Evolutionary conservation across 768 basidiomycete genomes (phyloP).

Genomic region (Phanerochaete carnosa): DNA sequence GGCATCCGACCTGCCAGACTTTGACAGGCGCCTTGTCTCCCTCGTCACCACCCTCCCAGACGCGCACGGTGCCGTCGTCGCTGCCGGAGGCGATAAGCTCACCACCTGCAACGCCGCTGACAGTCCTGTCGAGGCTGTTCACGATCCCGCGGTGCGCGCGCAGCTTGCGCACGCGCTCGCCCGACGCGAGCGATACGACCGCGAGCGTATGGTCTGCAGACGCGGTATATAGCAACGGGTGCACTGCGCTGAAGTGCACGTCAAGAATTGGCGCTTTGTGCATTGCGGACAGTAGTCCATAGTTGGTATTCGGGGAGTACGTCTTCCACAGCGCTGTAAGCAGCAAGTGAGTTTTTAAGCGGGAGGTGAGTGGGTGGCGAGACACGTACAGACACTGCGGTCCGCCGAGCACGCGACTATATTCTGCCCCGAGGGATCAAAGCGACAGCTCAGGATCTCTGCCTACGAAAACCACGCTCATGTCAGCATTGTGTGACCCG

Average conservation of each 20-base stretch:
- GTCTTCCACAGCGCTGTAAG: slow-evolving; percentile 81
- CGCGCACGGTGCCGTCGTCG: slow-evolving; percentile 87
- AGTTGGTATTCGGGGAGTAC: slow-evolving; percentile 91
- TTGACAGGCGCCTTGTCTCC: slow-evolving; percentile 69
- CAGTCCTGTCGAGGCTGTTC: slow-evolving; percentile 83
- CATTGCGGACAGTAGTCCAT: slow-evolving; percentile 75
- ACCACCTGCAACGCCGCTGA: slow-evolving; percentile 77
- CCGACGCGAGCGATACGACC: slow-evolving; percentile 78
- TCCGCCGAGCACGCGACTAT: slow-evolving; percentile 92
- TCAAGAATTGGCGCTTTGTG: slow-evolving; percentile 93
- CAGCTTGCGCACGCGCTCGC: slow-evolving; percentile 76
- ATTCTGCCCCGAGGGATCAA: slow-evolving; percentile 91
- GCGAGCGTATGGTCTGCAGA: slow-evolving; percentile 85
- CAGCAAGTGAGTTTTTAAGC: not conserved
- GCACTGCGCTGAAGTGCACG: slow-evolving; percentile 83
- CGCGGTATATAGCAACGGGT: slow-evolving; percentile 73
- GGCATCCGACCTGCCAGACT: slow-evolving; percentile 82
- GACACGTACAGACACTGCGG: slow-evolving; percentile 77
- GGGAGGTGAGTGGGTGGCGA: too few relatives aligned
- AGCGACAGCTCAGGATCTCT: slow-evolving; percentile 89
- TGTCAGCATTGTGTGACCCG: not conserved
- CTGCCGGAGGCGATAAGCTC: slow-evolving; percentile 87
- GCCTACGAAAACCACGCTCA: slow-evolving; percentile 38
- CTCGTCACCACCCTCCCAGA: slow-evolving; percentile 89
- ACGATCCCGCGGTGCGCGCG: slow-evolving; percentile 90